Evolutionary conservation across 148 eudicot species (phyloP).

Genomic region (Vaccinium myrtillus): DNA sequence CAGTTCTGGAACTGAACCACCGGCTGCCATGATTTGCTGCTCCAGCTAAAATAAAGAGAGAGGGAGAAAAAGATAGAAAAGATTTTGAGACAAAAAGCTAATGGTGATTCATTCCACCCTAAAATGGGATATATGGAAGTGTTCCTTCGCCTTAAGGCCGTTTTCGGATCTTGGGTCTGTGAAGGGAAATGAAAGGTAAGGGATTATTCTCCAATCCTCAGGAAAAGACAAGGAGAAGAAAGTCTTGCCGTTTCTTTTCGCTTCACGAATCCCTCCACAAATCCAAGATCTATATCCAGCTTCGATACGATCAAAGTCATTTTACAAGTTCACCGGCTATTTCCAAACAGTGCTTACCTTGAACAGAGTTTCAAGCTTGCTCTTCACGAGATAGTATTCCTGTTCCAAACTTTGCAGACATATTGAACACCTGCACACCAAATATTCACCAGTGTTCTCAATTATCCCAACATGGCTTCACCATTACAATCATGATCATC

Average conservation of each 20-base stretch:
- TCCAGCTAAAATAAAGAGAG: constrained; percentile 33
- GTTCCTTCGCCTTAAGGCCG: neutral
- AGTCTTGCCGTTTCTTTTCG: neutral
- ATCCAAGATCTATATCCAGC: neutral
- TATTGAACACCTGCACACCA: constrained; percentile 22
- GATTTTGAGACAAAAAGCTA: neutral
- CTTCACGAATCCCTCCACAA: neutral
- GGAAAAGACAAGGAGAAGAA: neutral
- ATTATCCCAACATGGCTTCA: neutral
- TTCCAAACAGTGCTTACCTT: constrained; percentile 21
- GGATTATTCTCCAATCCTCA: neutral
- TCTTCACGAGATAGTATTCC: constrained; percentile 22
- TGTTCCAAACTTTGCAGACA: constrained; percentile 21
- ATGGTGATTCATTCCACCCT: neutral
- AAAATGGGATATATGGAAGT: neutral
- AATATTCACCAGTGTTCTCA: neutral
- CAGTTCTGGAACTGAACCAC: constrained; percentile 31
- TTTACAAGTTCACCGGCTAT: neutral
- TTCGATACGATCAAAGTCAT: neutral
- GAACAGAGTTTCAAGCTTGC: constrained; percentile 24
- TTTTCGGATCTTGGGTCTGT: neutral
- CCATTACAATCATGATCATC: neutral
- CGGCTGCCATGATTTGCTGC: constrained; percentile 36
- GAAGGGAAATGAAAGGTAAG: neutral
- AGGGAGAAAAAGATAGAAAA: neutral